phyloP scores from a whole-genome alignment of 768 basidiomycete genomes.

The Leccinum disarticulatum region DNA sequence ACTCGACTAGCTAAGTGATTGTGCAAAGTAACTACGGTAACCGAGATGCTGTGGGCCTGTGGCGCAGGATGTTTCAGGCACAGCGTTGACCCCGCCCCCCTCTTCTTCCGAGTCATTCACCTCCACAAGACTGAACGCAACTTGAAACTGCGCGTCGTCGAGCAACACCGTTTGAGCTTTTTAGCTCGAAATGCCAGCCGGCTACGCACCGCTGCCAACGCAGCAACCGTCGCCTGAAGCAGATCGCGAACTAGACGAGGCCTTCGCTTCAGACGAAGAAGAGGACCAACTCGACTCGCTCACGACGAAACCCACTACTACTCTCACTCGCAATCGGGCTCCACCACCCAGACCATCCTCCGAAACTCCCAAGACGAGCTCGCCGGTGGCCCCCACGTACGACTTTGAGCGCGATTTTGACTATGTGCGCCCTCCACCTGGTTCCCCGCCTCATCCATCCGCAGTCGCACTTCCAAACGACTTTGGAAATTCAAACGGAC shows the following conservation, averaged over 20 bases:
- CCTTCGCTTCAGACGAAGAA: constrained; percentile 64
- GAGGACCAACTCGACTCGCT: constrained; percentile 28
- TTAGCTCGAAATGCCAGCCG: constrained; percentile 42
- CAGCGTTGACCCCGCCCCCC: not conserved
- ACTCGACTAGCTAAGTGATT: no score
- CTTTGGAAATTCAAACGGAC: constrained; percentile 72
- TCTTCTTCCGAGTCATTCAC: not conserved
- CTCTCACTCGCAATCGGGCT: no score
- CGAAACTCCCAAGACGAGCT: constrained; percentile 16
- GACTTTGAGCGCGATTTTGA: constrained; percentile 84
- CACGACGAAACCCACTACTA: constrained; percentile 35
- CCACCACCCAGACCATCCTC: constrained; percentile 19
- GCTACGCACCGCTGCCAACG: constrained; percentile 55
- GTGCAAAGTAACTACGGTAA: no score
- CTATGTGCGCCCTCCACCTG: constrained; percentile 67
- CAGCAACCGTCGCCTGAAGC: constrained; percentile 43
- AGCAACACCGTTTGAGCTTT: not conserved
- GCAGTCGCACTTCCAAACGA: constrained; percentile 61
- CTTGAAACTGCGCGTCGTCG: not conserved
- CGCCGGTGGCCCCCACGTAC: constrained; percentile 30
- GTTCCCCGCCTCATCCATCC: constrained; percentile 68
- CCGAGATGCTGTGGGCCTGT: not conserved
- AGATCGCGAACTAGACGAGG: constrained; percentile 70
- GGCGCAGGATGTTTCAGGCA: not conserved
- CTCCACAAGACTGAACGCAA: not conserved